Conservation (phyloP, 805 yeast genomes). For the Wickerhamiella parazyma region DNA sequence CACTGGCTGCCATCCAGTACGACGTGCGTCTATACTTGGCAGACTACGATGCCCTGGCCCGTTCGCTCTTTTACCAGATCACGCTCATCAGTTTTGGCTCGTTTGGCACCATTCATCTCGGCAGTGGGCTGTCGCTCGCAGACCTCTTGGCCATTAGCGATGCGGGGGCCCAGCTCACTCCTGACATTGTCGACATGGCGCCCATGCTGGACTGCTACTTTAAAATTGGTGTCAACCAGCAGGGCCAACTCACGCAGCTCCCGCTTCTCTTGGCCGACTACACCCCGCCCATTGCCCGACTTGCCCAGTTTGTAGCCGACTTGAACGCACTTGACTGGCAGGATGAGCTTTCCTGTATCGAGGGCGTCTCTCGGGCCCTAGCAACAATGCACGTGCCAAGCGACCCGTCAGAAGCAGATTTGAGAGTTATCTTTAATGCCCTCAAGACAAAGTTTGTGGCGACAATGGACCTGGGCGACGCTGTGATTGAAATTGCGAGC, state of each 20-base stretch:
- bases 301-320: slow-evolving; percentile 53
- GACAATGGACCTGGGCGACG: slow-evolving; percentile 36
- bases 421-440: slow-evolving; percentile 43
- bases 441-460: slow-evolving; percentile 53
- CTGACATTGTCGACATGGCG: slow-evolving; percentile 35
- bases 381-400: slow-evolving; percentile 66
- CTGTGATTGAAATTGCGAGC: slow-evolving; percentile 74
- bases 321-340: slow-evolving; percentile 45
- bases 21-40: slow-evolving; percentile 65
- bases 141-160: slow-evolving; percentile 26
- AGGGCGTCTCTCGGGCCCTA: slow-evolving; percentile 50
- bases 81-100: slow-evolving; percentile 68
- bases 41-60: slow-evolving; percentile 60
- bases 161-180: not conserved
- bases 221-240: slow-evolving; percentile 30
- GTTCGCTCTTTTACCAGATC: slow-evolving; percentile 68
- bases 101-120: slow-evolving; percentile 48
- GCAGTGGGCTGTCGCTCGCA: slow-evolving; percentile 25
- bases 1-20: slow-evolving; percentile 74
- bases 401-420: slow-evolving; percentile 26
- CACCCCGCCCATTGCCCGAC: slow-evolving; percentile 45
- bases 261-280: slow-evolving; percentile 59
- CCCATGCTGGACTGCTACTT: slow-evolving; percentile 81
- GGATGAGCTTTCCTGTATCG: slow-evolving; percentile 55
- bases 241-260: slow-evolving; percentile 27